Conservation (phyloP, 805 yeast genomes). For the Kazachstania taianensis region DNA sequence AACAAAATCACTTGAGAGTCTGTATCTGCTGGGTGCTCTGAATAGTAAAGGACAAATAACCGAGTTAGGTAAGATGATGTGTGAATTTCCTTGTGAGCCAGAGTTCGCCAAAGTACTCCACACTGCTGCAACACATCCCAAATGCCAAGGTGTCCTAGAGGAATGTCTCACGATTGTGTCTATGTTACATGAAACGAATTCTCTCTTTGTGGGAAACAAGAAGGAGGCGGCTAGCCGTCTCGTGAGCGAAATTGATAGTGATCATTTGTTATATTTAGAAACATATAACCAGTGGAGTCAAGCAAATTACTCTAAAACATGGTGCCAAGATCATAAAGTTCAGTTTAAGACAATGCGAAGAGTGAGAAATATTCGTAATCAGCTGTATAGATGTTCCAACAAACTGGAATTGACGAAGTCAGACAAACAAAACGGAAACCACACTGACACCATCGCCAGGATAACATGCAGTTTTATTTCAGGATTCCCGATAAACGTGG, state of each 20-base stretch:
- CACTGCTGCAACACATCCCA: conserved; percentile 39
- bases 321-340: conserved; percentile 80
- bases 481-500: conserved; percentile 28
- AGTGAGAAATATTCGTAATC: conserved; percentile 61
- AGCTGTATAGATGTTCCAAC: conserved; percentile 51
- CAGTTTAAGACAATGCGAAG: conserved; percentile 65
- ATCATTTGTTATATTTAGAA: conserved; percentile 66
- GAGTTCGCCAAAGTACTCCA: conserved; percentile 72
- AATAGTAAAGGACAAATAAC: conserved; percentile 74
- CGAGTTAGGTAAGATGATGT: conserved; percentile 70
- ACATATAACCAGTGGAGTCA: conserved; percentile 71
- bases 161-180: conserved; percentile 69
- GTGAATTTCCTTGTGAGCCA: conserved; percentile 88
- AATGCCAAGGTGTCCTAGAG: conserved; percentile 44
- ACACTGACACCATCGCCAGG: conserved; percentile 6
- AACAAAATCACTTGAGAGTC: conserved; percentile 62
- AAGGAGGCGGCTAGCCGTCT: conserved; percentile 25
- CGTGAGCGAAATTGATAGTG: conserved; percentile 48
- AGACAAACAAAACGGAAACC: conserved; percentile 9
- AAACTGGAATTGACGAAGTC: conserved; percentile 19
- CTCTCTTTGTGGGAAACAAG: conserved; percentile 26
- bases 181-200: conserved; percentile 72
- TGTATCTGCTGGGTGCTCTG: conserved; percentile 83
- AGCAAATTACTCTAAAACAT: conserved; percentile 53
- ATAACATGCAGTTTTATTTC: conserved; percentile 21